Base-by-base conservation (phyloP, 1,284 basidiomycete species). In the Ceratobasidium sp. region DNA sequence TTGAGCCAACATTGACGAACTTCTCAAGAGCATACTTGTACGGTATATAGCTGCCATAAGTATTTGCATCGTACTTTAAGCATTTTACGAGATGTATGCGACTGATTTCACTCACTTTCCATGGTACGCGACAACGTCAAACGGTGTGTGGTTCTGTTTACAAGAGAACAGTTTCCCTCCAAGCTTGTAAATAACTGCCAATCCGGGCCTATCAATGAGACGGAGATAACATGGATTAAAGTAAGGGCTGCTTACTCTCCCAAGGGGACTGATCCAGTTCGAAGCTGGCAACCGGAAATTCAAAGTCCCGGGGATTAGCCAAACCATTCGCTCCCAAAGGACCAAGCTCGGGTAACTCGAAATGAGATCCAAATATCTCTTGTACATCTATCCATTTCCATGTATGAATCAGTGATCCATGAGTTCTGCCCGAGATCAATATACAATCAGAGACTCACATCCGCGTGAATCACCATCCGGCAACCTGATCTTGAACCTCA, bases 101-200 rank as follows among this genome's bases (percentile, higher is more conserved):
- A 6, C 23, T 64, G n/a, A 26, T 46, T 33, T 48, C 15, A 50
- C 89, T 77, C 82, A 90, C 90, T 90, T 91, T 83, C 90, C 90
- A 74, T 90, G 88, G 89, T 90, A 92, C 0, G 91, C 91, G 61
- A 93, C 92, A 42, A 93, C 91, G 81, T 93, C 92, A 83, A 92
- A 93, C 0, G 91, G 91, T 0, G 91, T 91, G 82, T 92, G 91
- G 62, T 90, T 87, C 81, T 92, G 91, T 66, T 85, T 84, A 81
- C 89, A 91, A 7, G 84, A 82, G 82, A 89, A 91, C 17, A 91
- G 84, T 82, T 89, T 85, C 6, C 91, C 91, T 78, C 87, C 85
- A 33, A 92, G 88, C 88, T 89, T 90, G 84, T 88, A 89, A 52
- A 88, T 83, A 80, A 88, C 87, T 88, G 79, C 40, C 61, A 46